Base-by-base conservation (phyloP, 306 rosid species). In the Neltuma alba region DNA sequence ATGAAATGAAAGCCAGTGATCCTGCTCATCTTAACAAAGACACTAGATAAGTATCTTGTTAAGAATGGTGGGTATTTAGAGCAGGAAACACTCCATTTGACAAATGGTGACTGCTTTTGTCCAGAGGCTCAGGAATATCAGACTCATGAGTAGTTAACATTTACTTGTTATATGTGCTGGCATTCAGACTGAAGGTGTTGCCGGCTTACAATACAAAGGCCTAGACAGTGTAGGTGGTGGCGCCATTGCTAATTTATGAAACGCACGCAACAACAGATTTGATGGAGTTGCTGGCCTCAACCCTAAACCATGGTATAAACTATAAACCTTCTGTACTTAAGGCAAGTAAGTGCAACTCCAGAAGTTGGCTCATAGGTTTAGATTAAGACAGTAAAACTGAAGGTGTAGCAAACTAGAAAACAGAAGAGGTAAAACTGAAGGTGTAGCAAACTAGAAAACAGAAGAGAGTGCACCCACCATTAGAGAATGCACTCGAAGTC, bases 341-440 rank as follows among this genome's bases (percentile, higher is more conserved):
- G 16, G 83, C 13, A 12, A 7, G 12, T 40, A 41, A 41, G 63
- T 52, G 75, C 73, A 72, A 37, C 47, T 40, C 33, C 74, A 62
- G 74, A 15, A 71, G 30, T 48, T 11, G 15, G 75, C 74, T n/a
- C 48, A n/a, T 41, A 27, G 42, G 60, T 15, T 64, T 21, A 30
- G 76, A 62, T 7, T 28, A 21, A 21, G 85, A 27, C 38, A 71
- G n/a, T 15, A 85, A 76, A 66, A 16, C 76, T 34, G 82, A 38
- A 27, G 75, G 72, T 52, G 60, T 60, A n/a, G n/a, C 74, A 44
- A 82, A 44, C 40, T 60, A 74, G 27, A 76, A 15, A 30, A 16
- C 77, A 57, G 86, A 27, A 21, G 79, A 40, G 28, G n/a, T n/a
- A n/a, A n/a, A n/a, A n/a, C n/a, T n/a, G n/a, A 38, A 27, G 75